These are phyloP conservation scores for Tulasnella sp. DNA, from an alignment of 768 basidiomycete genomes.

Conservation along the genomic window DNA sequence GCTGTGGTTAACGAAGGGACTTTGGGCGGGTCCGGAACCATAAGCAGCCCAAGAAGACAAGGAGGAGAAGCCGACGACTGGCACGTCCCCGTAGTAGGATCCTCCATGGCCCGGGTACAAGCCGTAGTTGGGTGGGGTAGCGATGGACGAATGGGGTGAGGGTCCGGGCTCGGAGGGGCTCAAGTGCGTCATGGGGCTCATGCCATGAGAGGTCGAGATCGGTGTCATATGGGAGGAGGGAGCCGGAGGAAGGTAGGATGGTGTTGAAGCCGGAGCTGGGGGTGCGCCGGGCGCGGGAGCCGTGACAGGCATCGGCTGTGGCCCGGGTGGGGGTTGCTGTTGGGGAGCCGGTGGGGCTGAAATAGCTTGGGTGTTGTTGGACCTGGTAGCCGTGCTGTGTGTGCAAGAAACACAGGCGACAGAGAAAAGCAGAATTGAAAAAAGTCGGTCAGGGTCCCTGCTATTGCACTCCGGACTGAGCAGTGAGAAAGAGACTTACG, in stretches of 20 bases:
- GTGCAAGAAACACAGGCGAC: background rate
- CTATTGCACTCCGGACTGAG: conserved; percentile 9
- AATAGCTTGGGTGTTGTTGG: conserved; percentile 3
- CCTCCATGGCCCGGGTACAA: background rate
- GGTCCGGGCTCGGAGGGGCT: conserved; percentile 10
- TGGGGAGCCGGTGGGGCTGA: conserved; percentile 17
- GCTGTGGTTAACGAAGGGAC: conserved; percentile 19
- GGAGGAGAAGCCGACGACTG: conserved; percentile 19
- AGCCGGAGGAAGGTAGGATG: conserved; percentile 20
- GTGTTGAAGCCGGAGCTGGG: conserved; percentile 7
- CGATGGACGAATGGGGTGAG: conserved; percentile 24
- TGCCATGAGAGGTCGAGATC: conserved; percentile 8
- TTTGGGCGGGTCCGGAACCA: background rate
- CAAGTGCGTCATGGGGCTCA: conserved; percentile 18
- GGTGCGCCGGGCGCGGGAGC: background rate
- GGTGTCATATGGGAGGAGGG: conserved; percentile 24
- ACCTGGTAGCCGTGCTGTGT: conserved; percentile 11
- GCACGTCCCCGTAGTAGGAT: conserved; percentile 22
- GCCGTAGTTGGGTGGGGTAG: conserved; percentile 21
- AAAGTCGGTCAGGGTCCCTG: conserved; percentile 15
- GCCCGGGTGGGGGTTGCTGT: conserved; percentile 14
- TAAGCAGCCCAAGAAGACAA: conserved; percentile 24
- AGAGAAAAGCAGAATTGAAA: conserved; percentile 1
- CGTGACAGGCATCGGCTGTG: conserved; percentile 6
- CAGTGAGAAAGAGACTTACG: background rate